Evolutionary conservation across 2,329 filamentous ascomycete genomes (phyloP).

Genomic region (Sporothrix sp.): DNA sequence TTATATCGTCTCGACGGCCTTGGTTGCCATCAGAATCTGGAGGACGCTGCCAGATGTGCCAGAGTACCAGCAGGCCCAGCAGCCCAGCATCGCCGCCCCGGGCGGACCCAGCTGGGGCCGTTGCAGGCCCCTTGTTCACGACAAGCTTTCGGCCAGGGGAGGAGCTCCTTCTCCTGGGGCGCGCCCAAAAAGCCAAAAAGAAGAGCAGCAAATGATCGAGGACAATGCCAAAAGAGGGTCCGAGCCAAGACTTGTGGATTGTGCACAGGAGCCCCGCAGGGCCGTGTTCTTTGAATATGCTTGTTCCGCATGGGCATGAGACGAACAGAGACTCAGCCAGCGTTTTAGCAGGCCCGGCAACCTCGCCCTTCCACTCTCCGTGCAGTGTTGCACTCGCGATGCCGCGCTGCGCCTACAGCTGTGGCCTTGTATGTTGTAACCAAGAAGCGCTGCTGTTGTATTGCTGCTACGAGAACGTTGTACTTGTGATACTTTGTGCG

Average conservation of each 20-base stretch:
- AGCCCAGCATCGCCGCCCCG: no score
- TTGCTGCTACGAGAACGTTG: not conserved
- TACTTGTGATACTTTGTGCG: no score
- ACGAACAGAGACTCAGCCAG: conserved; percentile 1
- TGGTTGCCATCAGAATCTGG: not conserved
- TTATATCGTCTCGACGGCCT: no score
- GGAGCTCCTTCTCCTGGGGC: not conserved
- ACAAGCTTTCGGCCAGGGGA: not conserved
- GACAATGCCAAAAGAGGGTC: not conserved
- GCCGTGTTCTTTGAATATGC: not conserved
- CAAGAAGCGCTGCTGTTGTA: not conserved
- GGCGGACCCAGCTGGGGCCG: no score
- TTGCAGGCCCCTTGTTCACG: not conserved
- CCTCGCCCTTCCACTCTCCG: not conserved
- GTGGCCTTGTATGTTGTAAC: no score
- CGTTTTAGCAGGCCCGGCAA: conserved; percentile 1
- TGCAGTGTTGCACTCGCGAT: not conserved
- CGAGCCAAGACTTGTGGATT: not conserved
- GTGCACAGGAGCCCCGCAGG: not conserved
- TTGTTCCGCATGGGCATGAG: conserved; percentile 7
- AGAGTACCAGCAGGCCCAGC: not conserved
- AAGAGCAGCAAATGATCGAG: no score
- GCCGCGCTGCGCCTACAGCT: no score
- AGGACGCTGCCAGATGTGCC: not conserved
- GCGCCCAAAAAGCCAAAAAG: not conserved